Base-by-base conservation (phyloP, 192 early-diverging fungal genomes). In the Gonapodya sp. region DNA sequence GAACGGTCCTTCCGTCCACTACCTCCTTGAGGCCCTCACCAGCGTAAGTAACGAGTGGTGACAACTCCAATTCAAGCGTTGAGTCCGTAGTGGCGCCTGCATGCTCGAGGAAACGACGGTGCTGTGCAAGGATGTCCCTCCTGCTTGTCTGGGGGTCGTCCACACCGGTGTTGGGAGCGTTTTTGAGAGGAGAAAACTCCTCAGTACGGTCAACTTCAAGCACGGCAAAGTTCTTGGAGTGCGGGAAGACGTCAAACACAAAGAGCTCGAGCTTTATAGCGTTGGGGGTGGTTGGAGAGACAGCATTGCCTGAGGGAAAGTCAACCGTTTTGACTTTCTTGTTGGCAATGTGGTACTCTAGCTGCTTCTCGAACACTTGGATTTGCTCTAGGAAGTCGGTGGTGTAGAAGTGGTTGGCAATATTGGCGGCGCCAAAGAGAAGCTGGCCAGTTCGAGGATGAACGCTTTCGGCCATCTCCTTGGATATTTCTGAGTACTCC, bases 221-320 rank as follows among this genome's bases (percentile, higher is more conserved):
- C 36, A 98, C 96, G 35, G 96, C 95, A 89, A 99, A 89, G 37
- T 87, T 82, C 80, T 97, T 85, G 34, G 93, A 92, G 82, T 92
- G 96, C 33, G 97, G 96, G 86, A 99, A 96, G 14, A 99, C 96
- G 85, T 99, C 97, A 93, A 99, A 99, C 72, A 99, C 96, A 87
- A 99, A 99, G 83, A 96, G 90, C 88, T 99, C 97, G 18, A 99
- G 91, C 87, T 99, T 99, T 91, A 99, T 96, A 73, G 96, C 97
- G 82, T 97, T 98, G 85, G 92, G 91, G 81, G 91, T 91, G 64
- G 86, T 89, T 31, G 97, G 97, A 0, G 85, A 81, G 72, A 94
- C 82, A 34, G 85, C 80, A 81, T 91, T 89, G 72, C 96, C 96
- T 2, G 93, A 89, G 35, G 87, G 85, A n/a, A 91, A 79, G 81